Conservation (phyloP, 1,284 basidiomycete genomes). For the Tilletia caries region DNA sequence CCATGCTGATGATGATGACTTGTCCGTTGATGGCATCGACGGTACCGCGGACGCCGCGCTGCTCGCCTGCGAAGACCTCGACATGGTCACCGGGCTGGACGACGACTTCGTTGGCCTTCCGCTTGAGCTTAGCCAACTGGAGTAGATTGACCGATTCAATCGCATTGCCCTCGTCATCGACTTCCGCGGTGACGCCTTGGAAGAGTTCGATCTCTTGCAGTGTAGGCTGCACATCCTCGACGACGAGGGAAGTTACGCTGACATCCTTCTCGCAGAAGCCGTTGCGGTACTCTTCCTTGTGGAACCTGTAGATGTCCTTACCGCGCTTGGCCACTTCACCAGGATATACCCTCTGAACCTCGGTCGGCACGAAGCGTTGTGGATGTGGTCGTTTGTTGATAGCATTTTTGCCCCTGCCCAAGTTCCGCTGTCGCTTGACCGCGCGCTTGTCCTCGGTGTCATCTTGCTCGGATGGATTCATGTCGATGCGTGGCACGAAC, state of each 20-base stretch:
- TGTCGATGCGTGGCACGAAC: too few relatives aligned
- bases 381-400: slow-evolving; percentile 76
- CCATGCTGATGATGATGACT: slow-evolving; percentile 72
- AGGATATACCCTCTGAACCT: slow-evolving; percentile 82
- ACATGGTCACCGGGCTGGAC: slow-evolving; percentile 96
- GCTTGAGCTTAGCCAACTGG: slow-evolving; percentile 80
- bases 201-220: slow-evolving; percentile 94
- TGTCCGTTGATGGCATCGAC: slow-evolving; percentile 86
- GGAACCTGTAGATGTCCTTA: slow-evolving; percentile 70
- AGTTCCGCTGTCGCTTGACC: slow-evolving; percentile 52
- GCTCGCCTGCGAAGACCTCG: slow-evolving; percentile 95
- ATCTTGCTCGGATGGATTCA: slow-evolving; percentile 60
- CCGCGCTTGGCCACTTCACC: slow-evolving; percentile 56
- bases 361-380: slow-evolving; percentile 89
- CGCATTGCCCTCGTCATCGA: slow-evolving; percentile 29
- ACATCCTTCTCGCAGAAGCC: slow-evolving; percentile 97
- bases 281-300: slow-evolving; percentile 86
- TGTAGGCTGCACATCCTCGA: slow-evolving; percentile 89
- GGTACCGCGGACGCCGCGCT: slow-evolving; percentile 83
- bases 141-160: slow-evolving; percentile 66
- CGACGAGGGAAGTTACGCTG: slow-evolving; percentile 71
- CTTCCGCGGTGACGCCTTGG: slow-evolving; percentile 57
- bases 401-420: slow-evolving; percentile 35
- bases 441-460: slow-evolving; percentile 55
- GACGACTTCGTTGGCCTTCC: slow-evolving; percentile 75